Evolutionary conservation across 2,329 filamentous ascomycete genomes (phyloP), one percentile per base, ranked within the genome.

Genomic region (Podosphaera fusca): DNA sequence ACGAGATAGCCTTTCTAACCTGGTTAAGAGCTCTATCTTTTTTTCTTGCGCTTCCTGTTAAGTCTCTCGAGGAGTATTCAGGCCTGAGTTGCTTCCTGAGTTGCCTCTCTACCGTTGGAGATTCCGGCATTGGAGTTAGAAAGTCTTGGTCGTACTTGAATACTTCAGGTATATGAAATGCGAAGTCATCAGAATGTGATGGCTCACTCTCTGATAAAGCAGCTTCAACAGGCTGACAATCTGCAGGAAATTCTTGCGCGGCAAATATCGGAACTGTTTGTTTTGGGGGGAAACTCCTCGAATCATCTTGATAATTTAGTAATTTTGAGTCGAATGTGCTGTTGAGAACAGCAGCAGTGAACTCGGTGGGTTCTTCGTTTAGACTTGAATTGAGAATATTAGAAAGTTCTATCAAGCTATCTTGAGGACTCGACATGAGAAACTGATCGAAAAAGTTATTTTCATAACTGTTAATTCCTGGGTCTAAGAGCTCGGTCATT

Each of bases 381-480:
- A 49, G 46, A 31, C 36, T 57, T 55, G 45, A 35, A 6, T 9
- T 46, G 2, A 38, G 10, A 38, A 38, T 6, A 5, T 5, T 38
- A 6, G 35, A 38, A 38, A 38, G 10, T 6, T 38, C 35, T 10
- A 38, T 6, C 6, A 10, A 5, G 60, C 70, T 67, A 57, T 71
- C 72, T 62, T 74, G 72, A 57, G 74, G 70, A 59, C 79, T 77
- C 68, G 76, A 74, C 62, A 79, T 74, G 67, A 81, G 72, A 66
- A 78, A 81, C 66, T 80, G 74, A 64, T 80, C 77, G 71, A 83
- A 81, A 68, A 82, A 72, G 67, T 77, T 75, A 68, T 76, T 75
- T 68, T 74, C 74, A 59, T 77, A 72, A 65, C 80, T 77, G 59
- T 74, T 70, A 55, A 69, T 70, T 57, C 64, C 64, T 61, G 71